Base-by-base conservation (phyloP, 192 early-diverging fungal species). In the Glomus cerebriforme region DNA sequence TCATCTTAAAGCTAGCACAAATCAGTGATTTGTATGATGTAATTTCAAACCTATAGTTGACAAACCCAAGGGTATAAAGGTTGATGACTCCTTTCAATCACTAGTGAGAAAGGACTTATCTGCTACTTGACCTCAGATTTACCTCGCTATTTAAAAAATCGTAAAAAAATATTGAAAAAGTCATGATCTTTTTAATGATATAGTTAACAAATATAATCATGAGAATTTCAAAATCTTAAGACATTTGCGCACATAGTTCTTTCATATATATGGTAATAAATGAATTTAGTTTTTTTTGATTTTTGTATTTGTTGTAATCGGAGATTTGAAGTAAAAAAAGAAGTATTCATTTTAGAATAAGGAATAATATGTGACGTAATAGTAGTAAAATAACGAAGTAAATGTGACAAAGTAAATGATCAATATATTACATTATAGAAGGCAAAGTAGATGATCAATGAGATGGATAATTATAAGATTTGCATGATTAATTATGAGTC, bases 61-160 rank as follows among this genome's bases (percentile, higher is more conserved):
- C 31, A 58, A 60, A 35, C 73, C 73, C 31, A 59, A 75, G 73
- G n/a, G 17, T 2, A 22, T 59, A 22, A 74, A 74, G 49, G 19
- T 74, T 3, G 58, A 59, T 59, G 54, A 54, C 17, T 19, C 34
- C 13, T 74, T 74, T 59, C 68, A 71, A 8, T 31, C 22, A 2
- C 29, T 7, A 7, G 37, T 47, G 68, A 71, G 3, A 47, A 45
- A 1, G 26, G 26, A n/a, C 37, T 74, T 35, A 29, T 49, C 39
- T 26, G 39, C 8, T 54, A 43, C 9, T 45, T 24, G 9, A 74
- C 73, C 17, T 17, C 26, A 7, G 73, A 74, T 34, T 59, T 59
- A 1, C 73, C 73, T 35, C 27, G 32, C 22, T 74, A 74, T n/a
- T 59, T 74, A 34, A 74, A 74, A 37, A 54, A 74, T 22, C 58